Evolutionary conservation across 2,329 filamentous ascomycete genomes (phyloP).

Genomic region (Sclerotinia glacialis): DNA sequence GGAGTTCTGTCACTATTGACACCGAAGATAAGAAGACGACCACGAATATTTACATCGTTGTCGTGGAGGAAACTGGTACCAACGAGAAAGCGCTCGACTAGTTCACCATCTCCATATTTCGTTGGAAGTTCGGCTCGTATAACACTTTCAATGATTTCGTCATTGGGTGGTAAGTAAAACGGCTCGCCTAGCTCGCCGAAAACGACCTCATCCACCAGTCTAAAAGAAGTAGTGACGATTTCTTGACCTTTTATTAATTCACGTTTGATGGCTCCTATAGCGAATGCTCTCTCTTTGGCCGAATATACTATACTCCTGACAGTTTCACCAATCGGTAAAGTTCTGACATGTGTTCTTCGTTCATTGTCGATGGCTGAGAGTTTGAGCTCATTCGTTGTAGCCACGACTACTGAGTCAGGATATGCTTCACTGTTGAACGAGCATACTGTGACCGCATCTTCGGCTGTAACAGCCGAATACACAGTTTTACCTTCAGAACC

Average conservation of each 20-base stretch:
- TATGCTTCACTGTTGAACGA: constrained; percentile 80
- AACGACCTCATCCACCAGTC: constrained; percentile 84
- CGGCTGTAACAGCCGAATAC: constrained; percentile 90
- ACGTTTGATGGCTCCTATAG: constrained; percentile 78
- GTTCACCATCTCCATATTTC: constrained; percentile 51
- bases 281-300: constrained; percentile 73
- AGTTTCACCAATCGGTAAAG: constrained; percentile 74
- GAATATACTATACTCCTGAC: constrained; percentile 87
- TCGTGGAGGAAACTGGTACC: constrained; percentile 72
- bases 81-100: constrained; percentile 80
- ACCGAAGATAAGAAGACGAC: constrained; percentile 81
- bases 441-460: constrained; percentile 77
- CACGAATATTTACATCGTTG: constrained; percentile 55
- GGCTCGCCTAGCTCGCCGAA: constrained; percentile 74
- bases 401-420: constrained; percentile 76
- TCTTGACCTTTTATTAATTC: constrained; percentile 70
- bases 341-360: constrained; percentile 82
- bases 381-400: constrained; percentile 71
- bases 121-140: constrained; percentile 71
- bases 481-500: constrained; percentile 81
- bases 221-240: constrained; percentile 74
- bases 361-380: constrained; percentile 81
- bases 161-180: constrained; percentile 49
- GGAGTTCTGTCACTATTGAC: constrained; percentile 72
- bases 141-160: constrained; percentile 81